Base-by-base conservation (phyloP, 2,329 filamentous ascomycete species). In the Penicillium freii region DNA sequence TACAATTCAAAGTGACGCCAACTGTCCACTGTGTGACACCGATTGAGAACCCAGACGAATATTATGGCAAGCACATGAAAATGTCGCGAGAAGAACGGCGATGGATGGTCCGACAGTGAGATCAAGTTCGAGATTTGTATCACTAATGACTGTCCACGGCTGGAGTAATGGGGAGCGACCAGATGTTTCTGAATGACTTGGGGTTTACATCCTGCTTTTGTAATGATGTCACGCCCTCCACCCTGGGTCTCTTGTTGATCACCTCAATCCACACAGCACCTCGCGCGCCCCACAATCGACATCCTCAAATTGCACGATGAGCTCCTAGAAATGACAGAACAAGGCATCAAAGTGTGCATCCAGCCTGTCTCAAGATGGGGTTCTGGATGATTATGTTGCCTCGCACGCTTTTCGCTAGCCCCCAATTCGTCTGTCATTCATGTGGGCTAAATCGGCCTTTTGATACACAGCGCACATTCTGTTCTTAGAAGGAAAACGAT, bases 31-130 rank as follows among this genome's bases (percentile, higher is more conserved):
- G 75, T 55, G 74, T 81, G 48, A 80, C 77, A 2, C 78, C 78
- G 0, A 80, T 81, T 59, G 78, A 80, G 63, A 76, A 77, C 19
- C 71, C 73, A 5, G 75, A 79, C 19, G 79, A 80, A 51, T 80
- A 80, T 60, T 80, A 81, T 50, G 78, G 78, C 46, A 71, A 66
- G n/a, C 75, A 79, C 60, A 71, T 66, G 40, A 80, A 78, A 67
- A 71, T 80, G 67, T 73, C 73, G 36, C 71, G 70, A 51, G 78
- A 81, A 39, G 78, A 80, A 61, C 69, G 77, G 64, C 71, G 78
- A 63, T 81, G 78, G 78, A 69, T 63, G 39, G 67, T 71, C 5
- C 71, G 73, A 48, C 71, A 75, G 63, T 74, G 69, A 74, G 54
- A 38, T 31, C n/a, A 39, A 21, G 44, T 33, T 46, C 49, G 31